Conservation (phyloP, 176 grass and related monocot species). For the Metroxylon sagu region DNA sequence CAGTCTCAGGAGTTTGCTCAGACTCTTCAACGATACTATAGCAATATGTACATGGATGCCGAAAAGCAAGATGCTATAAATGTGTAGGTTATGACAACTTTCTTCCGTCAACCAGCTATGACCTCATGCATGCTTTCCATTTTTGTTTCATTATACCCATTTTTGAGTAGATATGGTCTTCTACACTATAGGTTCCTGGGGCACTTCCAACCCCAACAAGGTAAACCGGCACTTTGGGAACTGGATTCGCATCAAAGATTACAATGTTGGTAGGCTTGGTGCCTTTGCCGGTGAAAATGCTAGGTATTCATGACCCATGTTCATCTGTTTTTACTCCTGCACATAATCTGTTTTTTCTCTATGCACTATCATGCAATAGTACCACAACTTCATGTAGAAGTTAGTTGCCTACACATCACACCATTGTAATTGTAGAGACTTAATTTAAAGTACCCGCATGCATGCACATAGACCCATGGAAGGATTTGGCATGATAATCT, state of each 20-base stretch:
- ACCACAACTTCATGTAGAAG: too few species aligned
- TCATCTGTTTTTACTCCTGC: too few species aligned
- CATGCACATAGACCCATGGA: too few species aligned
- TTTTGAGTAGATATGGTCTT: background rate
- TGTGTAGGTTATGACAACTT: constrained; percentile 47
- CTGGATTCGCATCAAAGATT: constrained; percentile 87
- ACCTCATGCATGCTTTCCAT: background rate
- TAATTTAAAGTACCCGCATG: too few species aligned
- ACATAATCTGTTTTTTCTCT: too few species aligned
- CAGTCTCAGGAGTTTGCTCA: constrained; percentile 94
- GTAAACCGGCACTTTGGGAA: constrained; percentile 85
- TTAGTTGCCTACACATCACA: too few species aligned
- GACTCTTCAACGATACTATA: constrained; percentile 93
- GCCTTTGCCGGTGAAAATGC: too few species aligned
- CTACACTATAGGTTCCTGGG: constrained; percentile 64
- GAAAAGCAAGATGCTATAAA: constrained; percentile 99
- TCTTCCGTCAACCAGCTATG: background rate
- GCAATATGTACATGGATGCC: constrained; percentile 84
- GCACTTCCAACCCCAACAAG: constrained; percentile 89
- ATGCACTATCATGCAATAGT: too few species aligned
- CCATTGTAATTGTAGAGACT: too few species aligned
- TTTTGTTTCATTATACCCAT: too few species aligned
- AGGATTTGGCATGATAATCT: too few species aligned
- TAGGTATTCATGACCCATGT: constrained; percentile 23
- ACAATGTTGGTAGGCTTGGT: constrained; percentile 69